Evolutionary conservation across 441 rosid species (phyloP).

Genomic region (Aleurites moluccanus): DNA sequence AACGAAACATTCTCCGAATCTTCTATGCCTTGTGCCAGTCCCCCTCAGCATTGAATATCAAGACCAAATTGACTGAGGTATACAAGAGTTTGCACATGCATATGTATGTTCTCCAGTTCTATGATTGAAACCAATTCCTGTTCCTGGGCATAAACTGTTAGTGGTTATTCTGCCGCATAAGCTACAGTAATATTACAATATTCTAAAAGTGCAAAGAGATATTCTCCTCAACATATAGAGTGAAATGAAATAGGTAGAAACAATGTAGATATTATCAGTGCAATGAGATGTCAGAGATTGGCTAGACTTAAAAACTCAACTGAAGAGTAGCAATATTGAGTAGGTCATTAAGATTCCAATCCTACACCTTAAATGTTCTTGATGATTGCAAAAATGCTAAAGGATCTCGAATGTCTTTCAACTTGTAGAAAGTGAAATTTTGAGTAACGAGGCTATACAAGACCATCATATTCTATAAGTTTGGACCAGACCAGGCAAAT

Average conservation of each 20-base stretch:
- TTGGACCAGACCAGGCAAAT: neutral
- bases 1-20: constrained; percentile 48
- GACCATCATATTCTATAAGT: neutral
- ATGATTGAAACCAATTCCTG: neutral
- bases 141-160: constrained; percentile 7
- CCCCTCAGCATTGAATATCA: constrained; percentile 44
- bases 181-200: neutral
- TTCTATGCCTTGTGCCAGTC: constrained; percentile 59
- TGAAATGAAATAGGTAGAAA: neutral
- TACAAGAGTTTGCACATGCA: constrained; percentile 3
- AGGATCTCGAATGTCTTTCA: constrained; percentile 6
- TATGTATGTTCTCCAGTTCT: constrained; percentile 4
- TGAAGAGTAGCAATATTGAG: neutral
- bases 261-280: neutral
- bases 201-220: neutral
- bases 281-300: constrained; percentile 10
- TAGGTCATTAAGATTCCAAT: neutral
- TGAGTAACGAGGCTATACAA: neutral
- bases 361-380: neutral
- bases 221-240: neutral
- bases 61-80: constrained; percentile 56
- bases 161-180: constrained; percentile 1
- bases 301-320: constrained; percentile 8
- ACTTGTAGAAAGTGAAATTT: neutral
- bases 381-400: neutral